A percentile compares a stretch with the other conserved stretches of the same genome.
These are phyloP conservation scores for Suillus tomentosus DNA, from an alignment of 768 basidiomycete genomes.

Conservation along the genomic window DNA sequence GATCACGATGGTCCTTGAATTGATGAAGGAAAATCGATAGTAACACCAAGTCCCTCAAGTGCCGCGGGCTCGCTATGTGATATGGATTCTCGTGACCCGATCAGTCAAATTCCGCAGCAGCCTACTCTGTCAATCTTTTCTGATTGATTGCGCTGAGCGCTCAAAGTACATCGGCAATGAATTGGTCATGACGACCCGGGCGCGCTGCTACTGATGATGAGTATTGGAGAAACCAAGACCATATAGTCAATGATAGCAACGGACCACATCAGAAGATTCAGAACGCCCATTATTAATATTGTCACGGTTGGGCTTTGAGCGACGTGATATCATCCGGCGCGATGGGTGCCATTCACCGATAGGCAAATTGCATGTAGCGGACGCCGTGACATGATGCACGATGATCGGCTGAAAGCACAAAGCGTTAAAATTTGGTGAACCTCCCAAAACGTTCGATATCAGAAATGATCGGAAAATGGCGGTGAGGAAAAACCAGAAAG, in stretches of 20 bases:
- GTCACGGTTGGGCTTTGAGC: conserved; percentile 1
- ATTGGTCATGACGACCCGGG: not conserved
- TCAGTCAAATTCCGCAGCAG: not conserved
- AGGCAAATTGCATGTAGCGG: not conserved
- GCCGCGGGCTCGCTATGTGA: not conserved
- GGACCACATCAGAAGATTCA: not conserved
- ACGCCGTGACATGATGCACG: not conserved
- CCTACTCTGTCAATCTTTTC: not conserved
- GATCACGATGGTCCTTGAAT: not conserved
- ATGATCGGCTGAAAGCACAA: not conserved
- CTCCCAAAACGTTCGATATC: not conserved
- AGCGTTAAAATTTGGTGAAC: not conserved
- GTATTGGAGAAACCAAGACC: not conserved
- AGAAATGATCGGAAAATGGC: not conserved
- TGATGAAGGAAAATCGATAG: not conserved
- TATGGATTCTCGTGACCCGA: not conserved
- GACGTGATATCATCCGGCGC: not conserved
- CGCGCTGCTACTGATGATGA: not conserved
- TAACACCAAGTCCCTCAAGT: not conserved
- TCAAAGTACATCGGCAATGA: not conserved
- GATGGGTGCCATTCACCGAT: not conserved
- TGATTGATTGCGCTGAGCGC: not conserved
- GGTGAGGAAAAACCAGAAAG: not conserved
- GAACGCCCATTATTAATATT: not conserved
- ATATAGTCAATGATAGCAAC: not conserved